Evolutionary conservation across 1,284 basidiomycete genomes (phyloP), one percentile per base, ranked within the genome.

Genomic region (Termitomyces sp.): DNA sequence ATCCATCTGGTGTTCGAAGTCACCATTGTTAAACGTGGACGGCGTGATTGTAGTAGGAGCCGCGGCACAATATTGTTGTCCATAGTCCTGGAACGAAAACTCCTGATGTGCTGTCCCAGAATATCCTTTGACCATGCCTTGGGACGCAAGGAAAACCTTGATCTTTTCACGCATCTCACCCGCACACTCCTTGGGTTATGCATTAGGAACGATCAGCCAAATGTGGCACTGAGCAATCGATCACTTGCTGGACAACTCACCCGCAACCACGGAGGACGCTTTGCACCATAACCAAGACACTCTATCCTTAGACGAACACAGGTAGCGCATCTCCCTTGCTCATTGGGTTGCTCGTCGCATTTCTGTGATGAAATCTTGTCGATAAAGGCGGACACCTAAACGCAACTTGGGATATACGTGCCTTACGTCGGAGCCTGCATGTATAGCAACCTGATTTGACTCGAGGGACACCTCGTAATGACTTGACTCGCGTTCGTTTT

Each of bases 71-170:
- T 54, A 54, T 34, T 54, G 53, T 19, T 49, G 53, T 5, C 39
- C 49, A 15, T 43, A 24, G 17, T 50, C 48, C 15, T 50, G 53
- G 21, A 55, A 55, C 3, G 47, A 50, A 28, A 55, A 55, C 19
- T 42, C 42, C 19, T 55, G 53, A 24, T 50, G 53, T 9, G 48
- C 82, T 28, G 84, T 72, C 53, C 84, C 85, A 21, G 88, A 86
- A 63, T 90, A 88, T 43, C 88, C 88, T 68, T 90, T 90, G 69
- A 90, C 90, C 86, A 90, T 88, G 54, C 88, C 88, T 66, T 90
- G 86, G 0, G 86, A 80, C 0, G 86, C 86, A 36, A 90, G 78
- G 65, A 88, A 88, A 2, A 71, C 71, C 72, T 90, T 90, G 65
- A 90, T 90, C 70, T 82, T 86, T 61, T 88, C 85, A 54, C 87